These are phyloP conservation scores for Fusarium mexicanum DNA, from an alignment of 2,329 filamentous ascomycete species.

Conservation along the genomic window DNA sequence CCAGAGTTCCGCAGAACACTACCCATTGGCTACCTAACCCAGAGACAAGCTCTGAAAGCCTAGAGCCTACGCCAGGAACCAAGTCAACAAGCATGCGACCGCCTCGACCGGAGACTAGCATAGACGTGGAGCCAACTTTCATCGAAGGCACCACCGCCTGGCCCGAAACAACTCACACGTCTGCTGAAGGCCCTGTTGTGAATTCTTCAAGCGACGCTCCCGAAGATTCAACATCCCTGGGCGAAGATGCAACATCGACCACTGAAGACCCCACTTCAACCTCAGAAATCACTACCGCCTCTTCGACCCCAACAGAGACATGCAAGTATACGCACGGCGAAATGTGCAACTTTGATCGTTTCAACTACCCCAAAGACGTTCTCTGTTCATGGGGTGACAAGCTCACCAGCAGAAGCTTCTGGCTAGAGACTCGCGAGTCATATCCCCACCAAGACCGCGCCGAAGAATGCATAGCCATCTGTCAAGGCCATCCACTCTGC, in stretches of 20 bases:
- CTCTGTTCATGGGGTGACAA: neutral
- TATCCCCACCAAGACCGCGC: neutral
- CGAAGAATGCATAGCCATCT: slow-evolving; percentile 5
- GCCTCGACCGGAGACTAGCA: neutral
- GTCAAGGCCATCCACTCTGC: neutral
- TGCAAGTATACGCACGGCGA: slow-evolving; percentile 7
- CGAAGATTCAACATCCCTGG: neutral
- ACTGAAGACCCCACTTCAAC: neutral
- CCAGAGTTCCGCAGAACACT: neutral
- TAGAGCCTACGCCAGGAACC: neutral
- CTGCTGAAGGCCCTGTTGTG: neutral
- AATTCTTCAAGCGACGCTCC: neutral
- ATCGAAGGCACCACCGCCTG: neutral
- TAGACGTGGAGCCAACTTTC: neutral
- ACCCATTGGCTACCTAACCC: neutral
- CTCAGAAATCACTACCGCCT: neutral
- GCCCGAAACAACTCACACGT: neutral
- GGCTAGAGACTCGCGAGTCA: neutral
- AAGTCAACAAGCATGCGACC: neutral
- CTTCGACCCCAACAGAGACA: neutral
- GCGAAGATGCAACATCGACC: neutral
- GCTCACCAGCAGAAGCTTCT: neutral
- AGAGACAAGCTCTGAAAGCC: neutral
- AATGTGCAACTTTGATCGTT: neutral
- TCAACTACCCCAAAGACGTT: neutral